Base-by-base conservation (phyloP, 345 rosid species). In the Conringia planisiliqua region DNA sequence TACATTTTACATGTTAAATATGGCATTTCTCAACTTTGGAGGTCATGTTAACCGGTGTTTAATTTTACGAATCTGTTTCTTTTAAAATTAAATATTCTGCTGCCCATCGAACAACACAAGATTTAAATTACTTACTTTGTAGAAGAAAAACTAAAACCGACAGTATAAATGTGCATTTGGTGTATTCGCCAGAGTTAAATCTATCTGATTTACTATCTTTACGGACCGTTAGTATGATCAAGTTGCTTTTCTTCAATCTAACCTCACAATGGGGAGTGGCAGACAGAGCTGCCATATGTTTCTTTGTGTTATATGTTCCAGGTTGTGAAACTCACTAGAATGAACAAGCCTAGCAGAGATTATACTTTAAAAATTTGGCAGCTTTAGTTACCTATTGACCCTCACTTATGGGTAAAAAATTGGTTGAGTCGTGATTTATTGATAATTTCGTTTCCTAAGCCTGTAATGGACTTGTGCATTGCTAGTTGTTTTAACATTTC, bases 401-500 rank as follows among this genome's bases (percentile, higher is more conserved):
- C 61, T 74, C 32, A 66, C 39, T 66, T 14, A 35, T 74, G 35
- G 48, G 36, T 55, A 32, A 11, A 52, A 22, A 38, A 32, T 17
- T 29, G 3, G 9, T 29, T 38, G 55, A 26, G n/a, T 17, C 7
- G 0, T 22, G 59, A 59, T 50, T 39, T 35, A 26, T 29, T 24
- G 62, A 29, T 29, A 55, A 42, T 69, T 56, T 47, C 4, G 40
- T 63, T 47, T 17, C 27, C n/a, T 57, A 26, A 18, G 59, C 66
- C 27, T 70, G 44, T 48, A 38, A 32, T 39, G 17, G 32, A 64
- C 26, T 58, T 66, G 36, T 40, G 62, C 68, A 50, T 54, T 74
- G 59, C 51, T 63, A 18, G 72, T 60, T 62, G 52, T 60, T 54
- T 80, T 26, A 58, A 77, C 50, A 3, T 55, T 38, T 74, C 66